Percentiles rank a stretch among this genome's conserved stretches.
Conservation (phyloP, 2,329 filamentous ascomycete genomes). For the Curvularia spicifera region DNA sequence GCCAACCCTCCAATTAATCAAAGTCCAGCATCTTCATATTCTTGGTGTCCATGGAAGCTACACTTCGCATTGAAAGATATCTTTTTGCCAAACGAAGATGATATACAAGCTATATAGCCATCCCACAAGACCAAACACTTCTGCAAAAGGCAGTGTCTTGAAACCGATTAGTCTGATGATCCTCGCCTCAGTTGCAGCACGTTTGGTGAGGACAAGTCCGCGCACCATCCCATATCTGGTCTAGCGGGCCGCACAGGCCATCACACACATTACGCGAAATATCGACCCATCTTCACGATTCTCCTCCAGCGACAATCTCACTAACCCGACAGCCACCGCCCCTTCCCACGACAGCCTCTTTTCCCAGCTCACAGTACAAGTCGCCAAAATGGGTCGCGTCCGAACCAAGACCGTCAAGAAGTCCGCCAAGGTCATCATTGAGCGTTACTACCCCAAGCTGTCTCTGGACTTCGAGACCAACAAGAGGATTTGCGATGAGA, state of each 20-base stretch:
- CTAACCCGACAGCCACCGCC: slow-evolving; percentile 40
- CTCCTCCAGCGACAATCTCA: slow-evolving; percentile 36
- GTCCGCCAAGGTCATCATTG: slow-evolving; percentile 99
- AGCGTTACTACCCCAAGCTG: slow-evolving; percentile 82
- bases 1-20: too few species aligned
- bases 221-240: not conserved
- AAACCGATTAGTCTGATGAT: too few species aligned
- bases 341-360: slow-evolving; percentile 31
- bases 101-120: too few species aligned
- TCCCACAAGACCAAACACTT: too few species aligned
- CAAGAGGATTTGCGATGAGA: slow-evolving; percentile 99
- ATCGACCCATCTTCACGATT: slow-evolving; percentile 14
- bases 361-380: slow-evolving; percentile 32
- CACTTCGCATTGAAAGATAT: too few species aligned
- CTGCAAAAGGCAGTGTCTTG: too few species aligned
- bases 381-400: slow-evolving; percentile 62
- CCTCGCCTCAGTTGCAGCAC: not conserved
- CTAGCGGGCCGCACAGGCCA: slow-evolving; percentile 13
- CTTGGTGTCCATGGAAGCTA: too few species aligned
- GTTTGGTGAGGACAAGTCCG: not conserved
- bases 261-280: slow-evolving; percentile 32
- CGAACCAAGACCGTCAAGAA: slow-evolving; percentile 74
- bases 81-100: too few species aligned
- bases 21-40: too few species aligned
- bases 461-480: slow-evolving; percentile 99